Base-by-base conservation (phyloP, 116 monocot genomes). In the Phalaenopsis hybrid region DNA sequence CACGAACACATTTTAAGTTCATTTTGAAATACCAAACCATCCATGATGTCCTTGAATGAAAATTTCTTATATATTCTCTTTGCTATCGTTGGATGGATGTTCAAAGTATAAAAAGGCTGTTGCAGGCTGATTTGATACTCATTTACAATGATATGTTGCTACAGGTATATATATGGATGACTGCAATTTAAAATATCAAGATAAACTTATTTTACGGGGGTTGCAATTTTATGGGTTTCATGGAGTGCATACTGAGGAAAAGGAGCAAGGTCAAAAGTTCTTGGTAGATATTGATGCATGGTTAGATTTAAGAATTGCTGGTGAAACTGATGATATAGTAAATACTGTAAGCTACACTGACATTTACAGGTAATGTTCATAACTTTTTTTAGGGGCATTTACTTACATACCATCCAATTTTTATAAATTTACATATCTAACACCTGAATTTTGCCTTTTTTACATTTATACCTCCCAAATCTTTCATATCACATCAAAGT, bases 291-390 rank as follows among this genome's bases (percentile, higher is more conserved):
- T 83, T 33, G 83, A 83, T 74, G 83, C 83, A 18, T 83, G 83
- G 83, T 41, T 83, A 74, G 83, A 83, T 45, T 79, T 83, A 73
- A 83, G 79, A 25, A 79, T 23, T 57, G 83, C 83, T 74, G 79
- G 83, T 74, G 69, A 74, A 74, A 79, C 58, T 44, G 83, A 83
- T 41, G 79, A 74, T 79, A 72, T 83, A 74, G 15, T 25, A 58
- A 74, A 83, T 33, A 83, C 83, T 51, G 58, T 83, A 43, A 83
- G 79, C 83, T 83, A 83, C 74, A 79, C 83, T 44, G 83, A 83
- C 57, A 79, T 83, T 28, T 83, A 83, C 74, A 83, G 83, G 83
- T 83, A 83, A 63, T 23, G 5, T 63, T 23, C 63, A 23, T 63
- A 21, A 63, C 28, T 9, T 21, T 63, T 63, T 63, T 23, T 63